phyloP scores from a whole-genome alignment of 1,284 basidiomycete species.

The Ustilago crameri region DNA sequence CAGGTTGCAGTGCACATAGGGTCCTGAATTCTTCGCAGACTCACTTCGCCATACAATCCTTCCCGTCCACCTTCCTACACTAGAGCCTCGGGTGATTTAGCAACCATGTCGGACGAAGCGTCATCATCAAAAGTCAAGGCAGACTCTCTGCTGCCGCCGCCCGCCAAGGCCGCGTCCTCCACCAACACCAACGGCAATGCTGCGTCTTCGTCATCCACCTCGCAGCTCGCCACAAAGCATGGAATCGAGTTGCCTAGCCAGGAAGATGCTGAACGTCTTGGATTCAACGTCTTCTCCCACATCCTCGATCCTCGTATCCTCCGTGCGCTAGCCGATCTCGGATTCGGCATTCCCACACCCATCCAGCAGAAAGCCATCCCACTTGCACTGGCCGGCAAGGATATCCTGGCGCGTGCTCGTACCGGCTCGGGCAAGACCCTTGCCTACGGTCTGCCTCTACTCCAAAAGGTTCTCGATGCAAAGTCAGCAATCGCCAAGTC shows the following conservation, averaged over 20 bases:
- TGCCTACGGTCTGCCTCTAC: slow-evolving; percentile 89
- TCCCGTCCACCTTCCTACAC: background rate
- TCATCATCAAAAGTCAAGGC: slow-evolving; percentile 46
- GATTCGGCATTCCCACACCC: slow-evolving; percentile 82
- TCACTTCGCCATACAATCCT: background rate
- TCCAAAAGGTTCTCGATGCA: slow-evolving; percentile 85
- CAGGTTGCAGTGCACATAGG: background rate
- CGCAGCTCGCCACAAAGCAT: slow-evolving; percentile 21
- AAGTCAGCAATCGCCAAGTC: slow-evolving; percentile 72
- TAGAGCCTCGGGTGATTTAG: too few relatives aligned
- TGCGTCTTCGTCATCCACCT: slow-evolving; percentile 8
- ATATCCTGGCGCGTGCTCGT: slow-evolving; percentile 90
- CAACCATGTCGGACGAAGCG: slow-evolving; percentile 29
- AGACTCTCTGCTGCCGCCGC: slow-evolving; percentile 35
- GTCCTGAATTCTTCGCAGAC: background rate
- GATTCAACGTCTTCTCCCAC: slow-evolving; percentile 72
- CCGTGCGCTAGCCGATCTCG: slow-evolving; percentile 79
- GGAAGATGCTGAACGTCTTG: slow-evolving; percentile 40
- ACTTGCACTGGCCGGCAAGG: slow-evolving; percentile 85
- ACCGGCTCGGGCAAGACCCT: slow-evolving; percentile 98
- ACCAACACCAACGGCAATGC: slow-evolving; percentile 4
- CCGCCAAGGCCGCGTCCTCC: background rate
- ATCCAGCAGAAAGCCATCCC: slow-evolving; percentile 83
- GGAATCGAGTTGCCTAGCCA: slow-evolving; percentile 42
- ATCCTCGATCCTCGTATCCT: slow-evolving; percentile 81